Percentiles rank a stretch among this genome's conserved stretches.
Conservation (phyloP, 1,139 yeast genomes). For the Blastobotrys apis region DNA sequence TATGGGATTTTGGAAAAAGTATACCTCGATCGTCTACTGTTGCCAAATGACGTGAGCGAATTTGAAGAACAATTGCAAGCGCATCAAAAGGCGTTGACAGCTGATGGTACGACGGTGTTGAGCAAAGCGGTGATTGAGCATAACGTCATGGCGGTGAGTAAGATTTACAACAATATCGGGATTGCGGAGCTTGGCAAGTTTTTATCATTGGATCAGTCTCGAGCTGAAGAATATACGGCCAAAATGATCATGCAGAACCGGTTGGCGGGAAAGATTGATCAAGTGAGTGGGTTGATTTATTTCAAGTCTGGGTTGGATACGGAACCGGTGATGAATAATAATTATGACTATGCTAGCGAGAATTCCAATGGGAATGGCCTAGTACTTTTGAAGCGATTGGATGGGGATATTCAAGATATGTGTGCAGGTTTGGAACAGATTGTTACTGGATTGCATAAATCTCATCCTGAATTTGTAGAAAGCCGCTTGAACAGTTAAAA, state of each 20-base stretch:
- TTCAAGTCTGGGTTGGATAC: constrained; percentile 22
- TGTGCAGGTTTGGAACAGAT: constrained; percentile 28
- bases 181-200: constrained; percentile 30
- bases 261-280: constrained; percentile 35
- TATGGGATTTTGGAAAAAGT: constrained; percentile 32
- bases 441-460: constrained; percentile 17
- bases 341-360: constrained; percentile 16
- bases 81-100: constrained; percentile 29
- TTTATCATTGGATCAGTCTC: constrained; percentile 28
- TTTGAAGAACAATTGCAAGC: constrained; percentile 28
- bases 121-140: constrained; percentile 36
- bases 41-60: constrained; percentile 28
- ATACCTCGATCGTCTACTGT: constrained; percentile 30
- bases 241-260: constrained; percentile 36
- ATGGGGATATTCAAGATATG: constrained; percentile 29
- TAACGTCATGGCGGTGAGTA: constrained; percentile 35
- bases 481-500: background rate
- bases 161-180: constrained; percentile 33
- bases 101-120: constrained; percentile 34
- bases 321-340: constrained; percentile 8
- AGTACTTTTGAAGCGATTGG: constrained; percentile 29
- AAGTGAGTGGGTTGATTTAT: constrained; percentile 32
- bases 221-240: constrained; percentile 34
- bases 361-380: constrained; percentile 14
- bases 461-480: constrained; percentile 12